Conservation (phyloP, 495 filamentous ascomycete genomes). For the Talaromyces proteolyticus region DNA sequence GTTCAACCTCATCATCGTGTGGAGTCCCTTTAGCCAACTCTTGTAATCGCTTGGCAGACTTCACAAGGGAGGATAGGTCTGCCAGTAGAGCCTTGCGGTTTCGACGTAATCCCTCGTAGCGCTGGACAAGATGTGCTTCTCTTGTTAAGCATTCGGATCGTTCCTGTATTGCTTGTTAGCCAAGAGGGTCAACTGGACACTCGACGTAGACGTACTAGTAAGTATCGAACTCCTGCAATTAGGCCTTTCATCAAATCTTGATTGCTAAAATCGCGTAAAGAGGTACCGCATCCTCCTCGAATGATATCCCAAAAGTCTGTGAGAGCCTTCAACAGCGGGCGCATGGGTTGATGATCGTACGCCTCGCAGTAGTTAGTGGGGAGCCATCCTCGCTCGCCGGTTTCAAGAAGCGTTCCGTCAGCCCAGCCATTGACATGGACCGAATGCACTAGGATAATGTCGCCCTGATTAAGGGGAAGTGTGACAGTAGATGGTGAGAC, state of each 20-base stretch:
- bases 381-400: constrained; percentile 89
- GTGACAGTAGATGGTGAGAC: constrained; percentile 76
- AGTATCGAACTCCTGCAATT: constrained; percentile 85
- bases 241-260: constrained; percentile 88
- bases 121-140: constrained; percentile 66
- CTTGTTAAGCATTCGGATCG: constrained; percentile 80
- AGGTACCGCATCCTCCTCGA: constrained; percentile 56
- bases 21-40: constrained; percentile 48
- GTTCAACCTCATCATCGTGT: constrained; percentile 58
- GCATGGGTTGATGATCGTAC: constrained; percentile 83
- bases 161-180: constrained; percentile 53
- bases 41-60: constrained; percentile 76
- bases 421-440: constrained; percentile 99
- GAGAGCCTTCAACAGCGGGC: constrained; percentile 76
- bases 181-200: no score
- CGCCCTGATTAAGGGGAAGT: constrained; percentile 79
- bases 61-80: constrained; percentile 84
- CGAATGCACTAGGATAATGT: constrained; percentile 91
- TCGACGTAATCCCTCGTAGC: constrained; percentile 68
- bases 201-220: constrained; percentile 73
- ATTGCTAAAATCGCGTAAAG: constrained; percentile 69
- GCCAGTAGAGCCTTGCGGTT: constrained; percentile 81
- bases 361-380: constrained; percentile 98
- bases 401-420: constrained; percentile 87
- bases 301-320: constrained; percentile 92